Evolutionary conservation across 208 protist species (phyloP).

Genomic region (Vickermania ingenoplastis): DNA sequence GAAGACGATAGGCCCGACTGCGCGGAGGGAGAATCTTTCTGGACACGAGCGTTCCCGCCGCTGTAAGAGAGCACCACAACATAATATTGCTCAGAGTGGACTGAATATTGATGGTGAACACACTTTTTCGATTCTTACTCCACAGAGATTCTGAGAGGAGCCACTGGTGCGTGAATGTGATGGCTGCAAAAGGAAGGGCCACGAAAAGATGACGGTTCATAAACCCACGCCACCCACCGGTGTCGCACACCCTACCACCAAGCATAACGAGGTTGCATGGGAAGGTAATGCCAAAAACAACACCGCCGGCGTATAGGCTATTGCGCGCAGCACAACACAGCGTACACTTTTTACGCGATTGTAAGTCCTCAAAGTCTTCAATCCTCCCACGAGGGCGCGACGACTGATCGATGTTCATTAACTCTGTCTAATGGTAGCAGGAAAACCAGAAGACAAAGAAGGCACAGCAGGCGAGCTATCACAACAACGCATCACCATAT

Average conservation of each 20-base stretch:
- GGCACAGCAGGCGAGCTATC: too few species aligned
- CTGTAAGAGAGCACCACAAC: constrained; percentile 23
- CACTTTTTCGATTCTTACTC: constrained; percentile 75
- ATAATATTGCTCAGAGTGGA: constrained; percentile 51
- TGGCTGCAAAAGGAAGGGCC: constrained; percentile 44
- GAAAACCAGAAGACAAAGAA: too few species aligned
- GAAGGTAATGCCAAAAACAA: constrained; percentile 38
- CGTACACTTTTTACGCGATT: constrained; percentile 58
- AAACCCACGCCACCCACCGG: constrained; percentile 37
- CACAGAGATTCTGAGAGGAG: constrained; percentile 77
- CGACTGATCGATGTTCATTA: constrained; percentile 62
- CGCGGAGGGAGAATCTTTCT: constrained; percentile 23
- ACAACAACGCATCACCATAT: too few species aligned
- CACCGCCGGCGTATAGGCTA: constrained; percentile 22
- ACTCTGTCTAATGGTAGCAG: too few species aligned
- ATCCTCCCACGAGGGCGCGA: constrained; percentile 31
- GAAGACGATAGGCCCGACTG: constrained; percentile 59
- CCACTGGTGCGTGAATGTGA: constrained; percentile 77
- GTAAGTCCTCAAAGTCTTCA: constrained; percentile 39
- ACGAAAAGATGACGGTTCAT: constrained; percentile 53
- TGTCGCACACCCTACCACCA: constrained; percentile 35
- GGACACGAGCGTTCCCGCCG: constrained; percentile 29
- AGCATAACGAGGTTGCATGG: constrained; percentile 48
- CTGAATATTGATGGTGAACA: constrained; percentile 54
- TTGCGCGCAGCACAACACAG: constrained; percentile 60